Evolutionary conservation across 1,284 basidiomycete species (phyloP), one percentile per base, ranked within the genome.

Genomic region (Albatrellus sp.): DNA sequence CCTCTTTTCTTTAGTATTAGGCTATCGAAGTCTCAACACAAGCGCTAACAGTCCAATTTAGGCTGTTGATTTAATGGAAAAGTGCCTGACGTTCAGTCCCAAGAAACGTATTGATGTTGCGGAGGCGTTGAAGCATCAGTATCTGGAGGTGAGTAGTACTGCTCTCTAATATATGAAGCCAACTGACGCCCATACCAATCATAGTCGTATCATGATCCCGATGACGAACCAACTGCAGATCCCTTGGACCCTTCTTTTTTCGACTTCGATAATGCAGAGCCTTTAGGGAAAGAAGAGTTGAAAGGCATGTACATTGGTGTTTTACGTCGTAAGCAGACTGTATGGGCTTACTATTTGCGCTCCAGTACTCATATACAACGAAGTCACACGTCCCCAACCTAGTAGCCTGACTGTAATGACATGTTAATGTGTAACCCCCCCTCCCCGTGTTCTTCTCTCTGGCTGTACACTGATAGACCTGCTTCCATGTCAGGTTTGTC

Each of bases 71-170:
- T 70, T 98, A 45, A 73, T 97, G 70, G 89, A 90, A 59, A 80
- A 81, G 54, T 90, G 84, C 52, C 66, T 91, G 43, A 90, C 89
- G n/a, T 91, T 98, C 62, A 93, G 88, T 52, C 96, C 94, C 1
- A 84, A 82, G 56, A 75, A 85, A 57, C 76, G 94, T 29, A 93
- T 98, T 55, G 83, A 86, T 46, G 93, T 91, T 30, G 81, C 85
- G 43, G 86, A 94, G 49, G 92, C 93, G 1, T 69, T 98, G 44
- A 74, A 77, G 52, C 96, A 98, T 64, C 91, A 94, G 0, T 98
- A 98, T 62, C 71, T 98, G 17, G 77, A 84, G 63, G 87, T 77
- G 37, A 43, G 68, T 52, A n/a, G 6, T 24, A 35, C 41, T 19
- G 33, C 12, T 24, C 19, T 24, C 20, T 29, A 3, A 30, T 39